A percentile compares a stretch with the other conserved stretches of the same genome.
Evolutionary conservation across 495 filamentous ascomycete species (phyloP).

Genomic region (Lentithecium fluviatile): DNA sequence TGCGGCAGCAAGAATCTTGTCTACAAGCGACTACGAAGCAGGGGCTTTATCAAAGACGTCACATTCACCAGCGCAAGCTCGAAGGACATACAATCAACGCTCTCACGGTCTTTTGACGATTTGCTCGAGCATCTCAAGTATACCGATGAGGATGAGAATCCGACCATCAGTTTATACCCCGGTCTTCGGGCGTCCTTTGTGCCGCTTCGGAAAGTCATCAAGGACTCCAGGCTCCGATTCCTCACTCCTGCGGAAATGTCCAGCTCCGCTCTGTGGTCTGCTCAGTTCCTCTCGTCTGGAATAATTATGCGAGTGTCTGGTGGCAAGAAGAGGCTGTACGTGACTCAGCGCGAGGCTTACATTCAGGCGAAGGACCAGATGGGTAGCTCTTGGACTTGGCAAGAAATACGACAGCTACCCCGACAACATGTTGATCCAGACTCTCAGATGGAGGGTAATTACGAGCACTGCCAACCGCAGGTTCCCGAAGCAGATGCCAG

Average conservation of each 20-base stretch:
- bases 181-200: conserved; percentile 57
- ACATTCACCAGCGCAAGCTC: conserved; percentile 57
- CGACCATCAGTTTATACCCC: conserved; percentile 26
- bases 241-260: conserved; percentile 64
- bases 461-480: conserved; percentile 36
- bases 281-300: conserved; percentile 61
- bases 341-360: conserved; percentile 66
- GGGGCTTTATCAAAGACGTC: conserved; percentile 63
- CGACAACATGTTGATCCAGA: conserved; percentile 45
- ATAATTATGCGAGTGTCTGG: conserved; percentile 60
- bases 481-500: conserved; percentile 59
- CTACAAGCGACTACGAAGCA: conserved; percentile 62
- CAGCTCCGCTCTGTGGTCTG: conserved; percentile 65
- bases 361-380: conserved; percentile 48
- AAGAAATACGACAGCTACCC: conserved; percentile 57
- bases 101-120: conserved; percentile 57
- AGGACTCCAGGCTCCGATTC: conserved; percentile 64
- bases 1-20: conserved; percentile 55
- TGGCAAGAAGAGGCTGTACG: conserved; percentile 59
- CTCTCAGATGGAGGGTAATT: conserved; percentile 44
- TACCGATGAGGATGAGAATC: conserved; percentile 14
- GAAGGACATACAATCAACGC: conserved; percentile 58
- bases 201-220: conserved; percentile 68
- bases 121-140: conserved; percentile 43
- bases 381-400: conserved; percentile 59